Conservation (phyloP, 2,329 filamentous ascomycete genomes). For the Ramularia collo-cygni region DNA sequence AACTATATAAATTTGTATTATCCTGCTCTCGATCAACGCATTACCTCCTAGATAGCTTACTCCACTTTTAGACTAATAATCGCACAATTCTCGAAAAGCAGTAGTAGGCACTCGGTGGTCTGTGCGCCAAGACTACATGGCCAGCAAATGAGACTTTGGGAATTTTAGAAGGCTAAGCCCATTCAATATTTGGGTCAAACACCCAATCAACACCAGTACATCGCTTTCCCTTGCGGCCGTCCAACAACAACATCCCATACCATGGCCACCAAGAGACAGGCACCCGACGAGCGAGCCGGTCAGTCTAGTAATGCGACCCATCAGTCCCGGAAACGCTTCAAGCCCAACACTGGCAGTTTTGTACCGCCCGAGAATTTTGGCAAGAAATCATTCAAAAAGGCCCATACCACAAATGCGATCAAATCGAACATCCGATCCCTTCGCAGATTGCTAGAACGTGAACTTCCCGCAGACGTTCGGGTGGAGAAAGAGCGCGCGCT, state of each 20-base stretch:
- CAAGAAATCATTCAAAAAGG: slow-evolving; percentile 27
- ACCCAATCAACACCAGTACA: no score
- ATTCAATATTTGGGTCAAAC: no score
- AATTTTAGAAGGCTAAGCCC: no score
- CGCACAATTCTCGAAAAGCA: no score
- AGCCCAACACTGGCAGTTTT: slow-evolving; percentile 8
- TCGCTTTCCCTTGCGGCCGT: no score
- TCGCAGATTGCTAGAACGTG: slow-evolving; percentile 56
- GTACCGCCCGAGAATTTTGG: slow-evolving; percentile 10
- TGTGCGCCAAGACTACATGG: no score
- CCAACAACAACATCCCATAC: not conserved
- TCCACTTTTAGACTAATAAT: no score
- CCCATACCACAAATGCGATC: slow-evolving; percentile 48
- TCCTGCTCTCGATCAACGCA: no score
- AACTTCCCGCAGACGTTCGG: slow-evolving; percentile 62
- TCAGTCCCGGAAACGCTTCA: slow-evolving; percentile 11
- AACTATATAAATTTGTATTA: no score
- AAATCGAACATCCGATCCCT: slow-evolving; percentile 68
- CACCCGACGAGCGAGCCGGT: slow-evolving; percentile 8
- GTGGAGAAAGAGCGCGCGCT: slow-evolving; percentile 67
- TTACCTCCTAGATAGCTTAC: no score
- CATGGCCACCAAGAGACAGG: slow-evolving; percentile 20
- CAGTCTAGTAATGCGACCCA: slow-evolving; percentile 3
- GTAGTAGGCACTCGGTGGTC: no score
- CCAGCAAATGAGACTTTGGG: no score